Base-by-base conservation (phyloP, 441 rosid species). In the Metrosideros polymorpha region DNA sequence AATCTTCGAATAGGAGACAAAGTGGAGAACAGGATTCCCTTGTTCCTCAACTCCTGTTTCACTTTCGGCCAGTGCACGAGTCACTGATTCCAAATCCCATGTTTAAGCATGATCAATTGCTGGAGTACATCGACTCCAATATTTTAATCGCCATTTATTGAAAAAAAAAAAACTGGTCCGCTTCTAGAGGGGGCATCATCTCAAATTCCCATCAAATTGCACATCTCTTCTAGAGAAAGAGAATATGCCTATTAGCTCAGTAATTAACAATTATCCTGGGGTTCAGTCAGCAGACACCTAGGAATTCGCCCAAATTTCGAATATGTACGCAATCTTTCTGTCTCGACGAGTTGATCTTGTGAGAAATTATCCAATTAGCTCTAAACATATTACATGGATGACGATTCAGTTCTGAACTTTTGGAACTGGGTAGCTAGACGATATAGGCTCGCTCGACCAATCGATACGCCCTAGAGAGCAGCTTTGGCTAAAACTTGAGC, bases 241-340 rank as follows among this genome's bases (percentile, higher is more conserved):
- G 0, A 39, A 71, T 5, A 22, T 0, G 79, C n/a, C n/a, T 10
- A 0, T 1, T 9, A 39, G 45, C 39, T 1, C n/a, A 6, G 17
- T 12, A 35, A 71, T 39, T 71, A 35, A 12, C n/a, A 8, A 2
- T 22, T 32, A 32, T 32, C 25, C 25, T 5, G 0, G 5, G 42
- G 75, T 19, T 10, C 29, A n/a, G n/a, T n/a, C n/a, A 50, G 3
- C 52, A 4, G 4, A 50, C 6, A 14, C 52, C 52, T 50, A 50
- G 4, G 52, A 14, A 30, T 29, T 59, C 35, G 7, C 39, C 52
- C 39, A 9, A 7, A 15, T 29, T 61, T 39, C 9, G 47, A 71
- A 71, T 39, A 22, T 22, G 45, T 35, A 25, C 39, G 17, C n/a
- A 6, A 12, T 12, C n/a, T 22, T 10, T 39, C 17, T 10, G 0